Evolutionary conservation across 345 rosid species (phyloP).

Genomic region (Populus nigra): DNA sequence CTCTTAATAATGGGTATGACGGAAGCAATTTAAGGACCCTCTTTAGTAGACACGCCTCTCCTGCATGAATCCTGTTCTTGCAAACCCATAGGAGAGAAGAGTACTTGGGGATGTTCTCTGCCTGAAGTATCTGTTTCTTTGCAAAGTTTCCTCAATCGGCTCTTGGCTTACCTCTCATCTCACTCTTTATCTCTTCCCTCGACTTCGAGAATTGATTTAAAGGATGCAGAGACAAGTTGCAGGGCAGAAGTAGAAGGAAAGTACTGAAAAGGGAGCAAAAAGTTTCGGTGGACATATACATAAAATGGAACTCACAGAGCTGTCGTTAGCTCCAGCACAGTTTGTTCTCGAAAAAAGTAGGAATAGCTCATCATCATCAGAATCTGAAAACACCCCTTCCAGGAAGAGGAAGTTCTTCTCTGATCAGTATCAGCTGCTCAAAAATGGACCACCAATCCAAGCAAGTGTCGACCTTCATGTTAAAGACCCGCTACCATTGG

Average conservation of each 20-base stretch:
- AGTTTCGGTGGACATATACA: not conserved
- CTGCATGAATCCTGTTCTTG: conserved; percentile 18
- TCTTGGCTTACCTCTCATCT: not conserved
- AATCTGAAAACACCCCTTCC: conserved; percentile 27
- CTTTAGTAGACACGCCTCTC: conserved; percentile 24
- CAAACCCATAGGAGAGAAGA: not conserved
- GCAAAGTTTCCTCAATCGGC: not conserved
- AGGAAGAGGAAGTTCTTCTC: conserved; percentile 41
- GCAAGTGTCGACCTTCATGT: conserved; percentile 43
- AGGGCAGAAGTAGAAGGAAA: no score
- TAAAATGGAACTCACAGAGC: conserved; percentile 45
- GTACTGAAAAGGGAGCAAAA: not conserved
- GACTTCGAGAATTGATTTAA: not conserved
- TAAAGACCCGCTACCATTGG: conserved; percentile 40
- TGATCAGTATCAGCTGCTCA: conserved; percentile 13
- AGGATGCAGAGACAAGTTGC: not conserved
- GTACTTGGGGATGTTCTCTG: not conserved
- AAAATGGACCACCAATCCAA: conserved; percentile 13
- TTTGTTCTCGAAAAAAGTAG: conserved; percentile 14
- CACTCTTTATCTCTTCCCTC: not conserved
- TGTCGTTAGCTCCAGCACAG: conserved; percentile 35
- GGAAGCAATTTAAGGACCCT: conserved; percentile 39
- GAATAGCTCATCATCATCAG: conserved; percentile 32
- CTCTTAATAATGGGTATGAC: conserved; percentile 46
- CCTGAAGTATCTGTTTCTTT: not conserved